phyloP scores from a whole-genome alignment of 805 yeast genomes.

The Candida morakotiae region DNA sequence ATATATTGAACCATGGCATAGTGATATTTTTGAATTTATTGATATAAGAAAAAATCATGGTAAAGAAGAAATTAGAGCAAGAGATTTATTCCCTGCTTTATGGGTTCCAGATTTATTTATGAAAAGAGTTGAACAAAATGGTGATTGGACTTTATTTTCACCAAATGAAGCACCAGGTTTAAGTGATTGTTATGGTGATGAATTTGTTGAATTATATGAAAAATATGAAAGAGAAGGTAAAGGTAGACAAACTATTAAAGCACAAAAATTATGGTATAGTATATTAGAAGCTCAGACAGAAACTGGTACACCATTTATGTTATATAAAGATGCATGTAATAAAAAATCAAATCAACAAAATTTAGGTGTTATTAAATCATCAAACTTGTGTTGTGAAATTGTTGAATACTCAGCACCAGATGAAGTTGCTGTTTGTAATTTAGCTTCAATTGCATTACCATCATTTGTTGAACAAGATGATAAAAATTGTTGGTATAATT shows the following conservation, averaged over 20 bases:
- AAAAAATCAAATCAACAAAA: slow-evolving; percentile 56
- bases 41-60: slow-evolving; percentile 63
- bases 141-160: slow-evolving; percentile 56
- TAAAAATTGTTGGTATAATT: slow-evolving; percentile 44
- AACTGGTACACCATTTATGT: slow-evolving; percentile 64
- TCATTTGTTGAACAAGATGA: slow-evolving; percentile 48
- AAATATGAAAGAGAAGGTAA: slow-evolving; percentile 49
- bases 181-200: slow-evolving; percentile 52
- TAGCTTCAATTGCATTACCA: slow-evolving; percentile 58
- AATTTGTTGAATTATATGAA: slow-evolving; percentile 49
- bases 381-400: slow-evolving; percentile 61
- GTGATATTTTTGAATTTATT: slow-evolving; percentile 55
- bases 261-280: slow-evolving; percentile 59
- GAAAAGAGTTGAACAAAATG: slow-evolving; percentile 55
- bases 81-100: slow-evolving; percentile 59
- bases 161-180: slow-evolving; percentile 59
- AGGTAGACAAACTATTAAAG: slow-evolving; percentile 48
- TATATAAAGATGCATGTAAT: slow-evolving; percentile 61
- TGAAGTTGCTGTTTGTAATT: slow-evolving; percentile 59
- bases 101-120: slow-evolving; percentile 63
- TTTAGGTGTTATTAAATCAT: slow-evolving; percentile 56
- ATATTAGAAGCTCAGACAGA: slow-evolving; percentile 61
- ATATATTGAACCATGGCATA: slow-evolving; percentile 62
- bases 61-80: slow-evolving; percentile 59
- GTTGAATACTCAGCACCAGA: slow-evolving; percentile 57